These are phyloP conservation scores for Chytriomyces sp. DNA, from an alignment of 192 early-diverging fungal species.

Conservation along the genomic window DNA sequence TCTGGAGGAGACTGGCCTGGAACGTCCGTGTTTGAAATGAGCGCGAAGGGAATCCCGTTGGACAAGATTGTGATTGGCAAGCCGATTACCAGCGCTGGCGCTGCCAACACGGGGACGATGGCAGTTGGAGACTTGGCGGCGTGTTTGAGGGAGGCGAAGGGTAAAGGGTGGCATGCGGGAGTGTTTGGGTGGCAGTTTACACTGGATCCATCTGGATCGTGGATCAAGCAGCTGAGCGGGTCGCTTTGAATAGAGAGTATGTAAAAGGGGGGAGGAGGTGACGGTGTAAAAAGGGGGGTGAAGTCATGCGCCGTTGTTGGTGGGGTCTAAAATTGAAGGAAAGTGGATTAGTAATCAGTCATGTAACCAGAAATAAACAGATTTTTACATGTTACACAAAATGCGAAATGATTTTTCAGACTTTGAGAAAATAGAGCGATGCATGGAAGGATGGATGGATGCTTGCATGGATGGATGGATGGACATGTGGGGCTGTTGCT, in stretches of 20 bases:
- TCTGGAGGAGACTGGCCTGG: constrained; percentile 41
- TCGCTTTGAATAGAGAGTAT: not conserved
- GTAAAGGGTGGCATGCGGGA: constrained; percentile 47
- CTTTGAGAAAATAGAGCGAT: too few relatives aligned
- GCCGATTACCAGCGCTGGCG: constrained; percentile 43
- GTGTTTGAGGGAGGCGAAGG: constrained; percentile 40
- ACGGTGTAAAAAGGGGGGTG: too few relatives aligned
- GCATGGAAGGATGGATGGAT: too few relatives aligned
- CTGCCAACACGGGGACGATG: constrained; percentile 45
- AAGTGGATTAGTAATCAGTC: too few relatives aligned
- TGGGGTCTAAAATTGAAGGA: too few relatives aligned
- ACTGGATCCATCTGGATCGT: constrained; percentile 36
- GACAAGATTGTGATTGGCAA: constrained; percentile 47
- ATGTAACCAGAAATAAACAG: too few relatives aligned
- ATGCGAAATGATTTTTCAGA: too few relatives aligned
- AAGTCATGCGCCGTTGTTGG: too few relatives aligned
- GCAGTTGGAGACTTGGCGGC: constrained; percentile 32
- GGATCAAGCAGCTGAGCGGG: constrained; percentile 27
- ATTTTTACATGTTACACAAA: too few relatives aligned
- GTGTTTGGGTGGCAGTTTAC: constrained; percentile 48
- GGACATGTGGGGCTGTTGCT: too few relatives aligned
- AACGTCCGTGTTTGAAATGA: constrained; percentile 45
- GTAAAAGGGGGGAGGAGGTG: too few relatives aligned
- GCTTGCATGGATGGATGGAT: too few relatives aligned
- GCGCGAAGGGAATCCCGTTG: constrained; percentile 25